phyloP scores from a whole-genome alignment of 805 yeast genomes.

The Suhomyces xylopsoci region DNA sequence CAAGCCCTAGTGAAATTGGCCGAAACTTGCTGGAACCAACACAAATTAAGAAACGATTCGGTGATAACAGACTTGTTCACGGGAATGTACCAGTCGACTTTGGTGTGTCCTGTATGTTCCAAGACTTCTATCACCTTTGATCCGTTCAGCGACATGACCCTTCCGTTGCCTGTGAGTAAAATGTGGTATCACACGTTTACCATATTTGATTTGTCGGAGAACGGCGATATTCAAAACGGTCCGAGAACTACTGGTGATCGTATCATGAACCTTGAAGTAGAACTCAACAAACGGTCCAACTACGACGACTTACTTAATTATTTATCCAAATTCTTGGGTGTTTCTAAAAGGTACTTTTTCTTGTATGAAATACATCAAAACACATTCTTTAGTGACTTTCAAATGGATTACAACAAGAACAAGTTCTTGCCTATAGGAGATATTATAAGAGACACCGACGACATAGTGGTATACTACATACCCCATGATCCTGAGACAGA shows the following conservation, averaged over 20 bases:
- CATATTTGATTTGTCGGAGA: conserved; percentile 51
- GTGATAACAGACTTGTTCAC: conserved; percentile 81
- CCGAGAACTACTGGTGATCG: conserved; percentile 20
- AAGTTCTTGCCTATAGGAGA: conserved; percentile 64
- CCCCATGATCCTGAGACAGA: conserved; percentile 44
- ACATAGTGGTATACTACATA: conserved; percentile 57
- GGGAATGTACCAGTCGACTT: conserved; percentile 86
- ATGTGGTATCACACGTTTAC: conserved; percentile 67
- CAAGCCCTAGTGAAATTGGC: conserved; percentile 63
- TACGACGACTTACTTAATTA: conserved; percentile 61
- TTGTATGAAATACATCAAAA: conserved; percentile 52
- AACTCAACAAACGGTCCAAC: conserved; percentile 62
- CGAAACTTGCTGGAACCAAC: conserved; percentile 73
- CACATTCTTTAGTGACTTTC: conserved; percentile 69
- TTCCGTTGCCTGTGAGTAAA: conserved; percentile 79
- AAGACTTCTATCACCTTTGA: conserved; percentile 87
- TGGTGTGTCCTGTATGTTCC: conserved; percentile 81
- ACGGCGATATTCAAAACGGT: conserved; percentile 12
- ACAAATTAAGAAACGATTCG: conserved; percentile 78
- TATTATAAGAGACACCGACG: conserved; percentile 60
- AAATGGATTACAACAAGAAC: conserved; percentile 50
- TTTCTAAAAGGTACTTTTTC: conserved; percentile 24
- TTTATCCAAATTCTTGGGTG: conserved; percentile 48
- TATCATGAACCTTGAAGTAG: conserved; percentile 58
- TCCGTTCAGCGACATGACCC: conserved; percentile 85